These are phyloP conservation scores for Podaxis mareebaensis DNA, from an alignment of 768 basidiomycete species.

Conservation along the genomic window DNA sequence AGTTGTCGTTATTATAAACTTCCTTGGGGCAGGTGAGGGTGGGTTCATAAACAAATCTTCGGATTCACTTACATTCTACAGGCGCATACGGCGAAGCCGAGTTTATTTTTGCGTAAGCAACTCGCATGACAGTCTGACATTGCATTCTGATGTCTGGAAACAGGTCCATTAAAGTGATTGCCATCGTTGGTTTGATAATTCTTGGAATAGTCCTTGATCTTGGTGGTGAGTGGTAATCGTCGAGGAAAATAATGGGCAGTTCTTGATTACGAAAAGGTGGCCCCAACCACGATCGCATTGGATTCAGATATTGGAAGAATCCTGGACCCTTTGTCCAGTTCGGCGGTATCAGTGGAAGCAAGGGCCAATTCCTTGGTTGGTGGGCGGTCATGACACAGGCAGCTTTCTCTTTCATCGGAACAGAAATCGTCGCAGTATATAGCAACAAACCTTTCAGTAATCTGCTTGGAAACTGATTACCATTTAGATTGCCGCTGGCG, in stretches of 20 bases:
- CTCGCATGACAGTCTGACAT: neutral
- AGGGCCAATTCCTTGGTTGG: conserved; percentile 71
- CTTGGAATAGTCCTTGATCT: conserved; percentile 79
- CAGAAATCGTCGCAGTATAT: conserved; percentile 88
- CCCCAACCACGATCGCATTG: conserved; percentile 72
- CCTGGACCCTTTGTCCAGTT: conserved; percentile 89
- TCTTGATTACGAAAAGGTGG: conserved; percentile 49
- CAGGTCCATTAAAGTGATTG: conserved; percentile 86
- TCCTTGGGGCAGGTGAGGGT: conserved; percentile 61
- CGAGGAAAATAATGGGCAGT: too few species aligned
- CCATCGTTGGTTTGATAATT: conserved; percentile 72
- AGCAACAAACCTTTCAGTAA: neutral
- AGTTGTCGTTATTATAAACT: conserved; percentile 75
- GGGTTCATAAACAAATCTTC: neutral
- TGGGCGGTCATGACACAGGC: conserved; percentile 74
- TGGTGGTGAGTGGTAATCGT: conserved; percentile 46
- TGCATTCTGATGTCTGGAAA: conserved; percentile 12
- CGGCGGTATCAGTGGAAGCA: conserved; percentile 57
- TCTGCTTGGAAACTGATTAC: conserved; percentile 12
- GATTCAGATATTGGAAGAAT: conserved; percentile 81
- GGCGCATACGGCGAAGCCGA: conserved; percentile 83
- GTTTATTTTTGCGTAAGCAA: conserved; percentile 77
- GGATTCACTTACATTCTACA: conserved; percentile 17
- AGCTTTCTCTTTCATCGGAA: conserved; percentile 91
- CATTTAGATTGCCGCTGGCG: conserved; percentile 79